These are phyloP conservation scores for Glaciozyma antarctica DNA, from an alignment of 768 basidiomycete species.

Conservation along the genomic window DNA sequence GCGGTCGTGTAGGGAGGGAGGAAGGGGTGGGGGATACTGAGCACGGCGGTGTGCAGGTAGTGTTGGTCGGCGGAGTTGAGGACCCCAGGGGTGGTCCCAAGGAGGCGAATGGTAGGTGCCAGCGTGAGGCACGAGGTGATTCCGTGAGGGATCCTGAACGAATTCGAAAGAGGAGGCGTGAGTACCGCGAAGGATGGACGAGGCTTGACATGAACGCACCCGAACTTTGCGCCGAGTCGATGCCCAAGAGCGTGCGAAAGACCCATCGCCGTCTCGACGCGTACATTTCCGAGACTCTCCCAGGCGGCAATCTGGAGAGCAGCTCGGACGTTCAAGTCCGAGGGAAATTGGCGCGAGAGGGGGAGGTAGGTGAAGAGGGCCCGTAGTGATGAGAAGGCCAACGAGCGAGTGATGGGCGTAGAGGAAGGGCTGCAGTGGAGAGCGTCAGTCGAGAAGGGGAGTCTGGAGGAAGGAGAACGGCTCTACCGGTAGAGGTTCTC, in stretches of 20 bases:
- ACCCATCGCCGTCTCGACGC: neutral
- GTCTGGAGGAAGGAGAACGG: neutral
- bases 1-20: neutral
- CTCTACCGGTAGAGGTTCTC: neutral
- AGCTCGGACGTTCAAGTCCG: neutral
- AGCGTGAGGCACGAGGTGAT: neutral
- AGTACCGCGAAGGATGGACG: neutral
- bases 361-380: neutral
- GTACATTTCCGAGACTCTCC: neutral
- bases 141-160: neutral
- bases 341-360: neutral
- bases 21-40: neutral
- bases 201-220: neutral
- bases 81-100: neutral
- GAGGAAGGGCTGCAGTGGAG: neutral
- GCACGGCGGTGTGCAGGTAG: neutral
- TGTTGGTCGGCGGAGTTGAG: neutral
- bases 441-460: neutral
- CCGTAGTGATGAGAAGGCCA: neutral
- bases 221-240: neutral
- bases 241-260: neutral
- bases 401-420: neutral
- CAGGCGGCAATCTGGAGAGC: neutral
- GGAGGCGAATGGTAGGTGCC: neutral
- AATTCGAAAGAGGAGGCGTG: neutral